Conservation (phyloP, 306 rosid genomes). For the Fragaria vesca region DNA sequence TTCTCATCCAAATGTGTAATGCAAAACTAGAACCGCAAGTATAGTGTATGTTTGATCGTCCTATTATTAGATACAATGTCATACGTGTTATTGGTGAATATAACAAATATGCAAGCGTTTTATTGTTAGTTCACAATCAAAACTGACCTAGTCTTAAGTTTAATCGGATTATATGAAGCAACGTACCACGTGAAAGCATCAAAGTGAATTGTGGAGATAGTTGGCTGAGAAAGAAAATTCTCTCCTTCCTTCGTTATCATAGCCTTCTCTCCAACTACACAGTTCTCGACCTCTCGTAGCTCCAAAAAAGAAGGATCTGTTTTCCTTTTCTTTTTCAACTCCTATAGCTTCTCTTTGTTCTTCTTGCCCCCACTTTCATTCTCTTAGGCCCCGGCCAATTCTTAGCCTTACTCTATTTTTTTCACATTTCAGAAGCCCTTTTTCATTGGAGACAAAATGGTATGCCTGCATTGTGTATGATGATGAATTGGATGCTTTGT, state of each 20-base stretch:
- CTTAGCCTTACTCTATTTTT: conserved; percentile 23
- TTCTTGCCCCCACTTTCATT: conserved; percentile 42
- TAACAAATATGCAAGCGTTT: too few species aligned
- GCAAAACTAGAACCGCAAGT: too few species aligned
- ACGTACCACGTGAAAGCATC: conserved; percentile 23
- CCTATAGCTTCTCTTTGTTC: conserved; percentile 29
- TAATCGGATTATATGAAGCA: too few species aligned
- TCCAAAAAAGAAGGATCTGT: conserved; percentile 68
- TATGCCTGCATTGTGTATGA: conserved; percentile 17
- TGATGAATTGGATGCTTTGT: neutral
- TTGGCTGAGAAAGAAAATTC: conserved; percentile 19
- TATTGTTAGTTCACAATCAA: too few species aligned
- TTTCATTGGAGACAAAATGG: conserved; percentile 77
- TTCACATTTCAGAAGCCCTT: conserved; percentile 48
- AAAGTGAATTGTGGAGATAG: conserved; percentile 32
- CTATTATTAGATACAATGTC: too few species aligned
- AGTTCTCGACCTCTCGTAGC: conserved; percentile 40
- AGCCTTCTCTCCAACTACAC: conserved; percentile 31
- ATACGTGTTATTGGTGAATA: too few species aligned
- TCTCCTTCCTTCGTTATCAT: conserved; percentile 36
- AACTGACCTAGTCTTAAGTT: too few species aligned
- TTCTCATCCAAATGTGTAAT: too few species aligned
- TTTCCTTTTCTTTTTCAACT: conserved; percentile 29
- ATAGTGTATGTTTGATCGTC: too few species aligned
- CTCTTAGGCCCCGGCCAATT: conserved; percentile 23